phyloP scores from a whole-genome alignment of 495 filamentous ascomycete species.

The Penicillium bovifimosum region DNA sequence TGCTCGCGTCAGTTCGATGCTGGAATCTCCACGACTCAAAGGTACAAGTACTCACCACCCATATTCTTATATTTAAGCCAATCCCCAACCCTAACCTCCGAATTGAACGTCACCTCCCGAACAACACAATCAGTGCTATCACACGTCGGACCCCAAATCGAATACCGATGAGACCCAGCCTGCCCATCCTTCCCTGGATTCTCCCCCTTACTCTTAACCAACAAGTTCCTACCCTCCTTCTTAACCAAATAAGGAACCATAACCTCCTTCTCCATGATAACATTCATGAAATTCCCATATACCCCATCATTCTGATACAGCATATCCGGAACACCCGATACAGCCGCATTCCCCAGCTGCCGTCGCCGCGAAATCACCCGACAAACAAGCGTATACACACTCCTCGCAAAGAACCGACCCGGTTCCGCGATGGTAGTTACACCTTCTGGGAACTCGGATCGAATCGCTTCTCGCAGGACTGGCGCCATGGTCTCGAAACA shows the following conservation, averaged over 20 bases:
- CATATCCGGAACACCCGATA: conserved; percentile 20
- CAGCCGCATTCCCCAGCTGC: conserved; percentile 11
- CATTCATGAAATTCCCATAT: conserved; percentile 32
- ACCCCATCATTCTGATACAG: conserved; percentile 35
- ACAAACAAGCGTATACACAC: conserved; percentile 25
- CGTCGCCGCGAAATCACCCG: conserved; percentile 26
- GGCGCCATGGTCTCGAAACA: conserved; percentile 21
- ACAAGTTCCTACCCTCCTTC: background rate
- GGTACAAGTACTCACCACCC: conserved; percentile 20
- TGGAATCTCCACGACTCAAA: background rate
- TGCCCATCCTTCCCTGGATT: background rate
- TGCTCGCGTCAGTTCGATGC: background rate
- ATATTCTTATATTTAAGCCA: conserved; percentile 34
- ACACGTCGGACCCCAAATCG: conserved; percentile 36
- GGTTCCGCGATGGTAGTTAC: conserved; percentile 29
- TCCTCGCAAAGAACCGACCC: conserved; percentile 26
- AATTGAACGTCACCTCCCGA: conserved; percentile 10
- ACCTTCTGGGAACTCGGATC: conserved; percentile 10
- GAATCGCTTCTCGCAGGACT: conserved; percentile 6
- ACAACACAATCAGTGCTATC: conserved; percentile 29
- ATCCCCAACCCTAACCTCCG: conserved; percentile 27
- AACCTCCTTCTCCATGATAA: conserved; percentile 20
- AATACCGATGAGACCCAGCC: conserved; percentile 16
- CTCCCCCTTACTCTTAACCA: background rate
- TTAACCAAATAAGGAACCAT: conserved; percentile 12